A percentile compares a stretch with the other conserved stretches of the same genome.
These are phyloP conservation scores for Vitis amurensis DNA, from an alignment of 164 flowering plant species.

Conservation along the genomic window DNA sequence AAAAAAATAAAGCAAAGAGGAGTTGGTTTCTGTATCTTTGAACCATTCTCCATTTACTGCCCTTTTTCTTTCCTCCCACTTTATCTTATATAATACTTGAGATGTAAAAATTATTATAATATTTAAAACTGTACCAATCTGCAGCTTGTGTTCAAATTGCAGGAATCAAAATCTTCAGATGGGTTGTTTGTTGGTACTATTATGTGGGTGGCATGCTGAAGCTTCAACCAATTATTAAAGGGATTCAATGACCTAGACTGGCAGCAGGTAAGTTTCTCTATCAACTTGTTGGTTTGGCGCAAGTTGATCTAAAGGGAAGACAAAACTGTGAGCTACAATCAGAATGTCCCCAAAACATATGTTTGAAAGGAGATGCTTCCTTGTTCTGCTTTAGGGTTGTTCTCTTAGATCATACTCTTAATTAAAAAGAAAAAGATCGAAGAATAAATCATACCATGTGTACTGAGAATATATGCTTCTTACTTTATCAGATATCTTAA, in stretches of 20 bases:
- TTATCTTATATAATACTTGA: too few species aligned
- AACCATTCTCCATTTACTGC: background rate
- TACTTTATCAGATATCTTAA: background rate
- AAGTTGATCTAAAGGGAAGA: background rate
- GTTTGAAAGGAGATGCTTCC: constrained; percentile 9
- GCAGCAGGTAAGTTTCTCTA: background rate
- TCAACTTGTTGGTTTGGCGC: background rate
- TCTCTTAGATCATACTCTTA: background rate
- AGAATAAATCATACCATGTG: background rate
- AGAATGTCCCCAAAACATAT: constrained; percentile 13
- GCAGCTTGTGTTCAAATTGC: too few species aligned
- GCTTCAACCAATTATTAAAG: background rate
- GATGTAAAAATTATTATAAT: too few species aligned
- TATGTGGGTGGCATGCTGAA: too few species aligned
- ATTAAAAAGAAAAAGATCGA: too few species aligned
- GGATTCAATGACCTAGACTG: background rate
- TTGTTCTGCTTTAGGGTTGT: constrained; percentile 7
- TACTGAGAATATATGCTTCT: constrained; percentile 14
- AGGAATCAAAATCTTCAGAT: too few species aligned
- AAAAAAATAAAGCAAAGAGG: constrained; percentile 10
- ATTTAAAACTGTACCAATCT: too few species aligned
- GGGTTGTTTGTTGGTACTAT: too few species aligned
- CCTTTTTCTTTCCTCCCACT: background rate
- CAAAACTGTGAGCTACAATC: constrained; percentile 14
- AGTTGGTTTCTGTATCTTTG: constrained; percentile 1